Base-by-base conservation (phyloP, 495 filamentous ascomycete species). In the Sordaria brevicollis region DNA sequence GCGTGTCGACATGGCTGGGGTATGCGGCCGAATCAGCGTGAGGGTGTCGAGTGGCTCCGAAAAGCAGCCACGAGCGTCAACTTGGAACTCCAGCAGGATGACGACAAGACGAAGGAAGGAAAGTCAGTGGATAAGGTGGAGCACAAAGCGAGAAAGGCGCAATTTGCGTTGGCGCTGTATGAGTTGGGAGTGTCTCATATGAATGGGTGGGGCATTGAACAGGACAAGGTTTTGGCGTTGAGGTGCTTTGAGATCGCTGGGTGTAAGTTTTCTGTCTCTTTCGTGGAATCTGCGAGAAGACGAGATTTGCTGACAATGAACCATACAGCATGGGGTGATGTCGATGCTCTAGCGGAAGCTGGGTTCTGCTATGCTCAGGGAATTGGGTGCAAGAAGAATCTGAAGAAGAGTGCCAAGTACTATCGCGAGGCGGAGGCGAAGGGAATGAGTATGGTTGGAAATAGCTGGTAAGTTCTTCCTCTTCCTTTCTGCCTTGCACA, bases 1-100 rank as follows among this genome's bases (percentile, higher is more conserved):
- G 96, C 95, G 36, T 97, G 94, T 76, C 88, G 96, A n/a, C 95
- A 98, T 76, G 95, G 95, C 34, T 99, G 95, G 95, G 95, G 95
- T 10, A 97, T 97, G 92, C 88, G 92, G 19, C 87, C 92, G 19
- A 97, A 97, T 77, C 92, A 90, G 72, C 83, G 83, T 37, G 95
- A 99, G 81, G 96, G 91, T 9, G 91, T 98, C 3, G 87, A 88
- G 74, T 99, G 95, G 95, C 82, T 90, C 65, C 88, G 91, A 35
- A 93, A 92, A 73, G 95, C 96, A 4, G 93, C 93, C 43, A 92
- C 97, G 73, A 89, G 86, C n/a, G 91, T 91, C 8, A 88, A 89
- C 36, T 79, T 91, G 71, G 95, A 97, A 75, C 86, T 97, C 72
- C 89, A 89, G 4, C 91, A 93, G 7, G 91, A 95, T 71, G 90